Percentiles rank a stretch among this genome's conserved stretches.
Evolutionary conservation across 805 yeast species (phyloP).

Genomic region (Pichia thaimueangensis): DNA sequence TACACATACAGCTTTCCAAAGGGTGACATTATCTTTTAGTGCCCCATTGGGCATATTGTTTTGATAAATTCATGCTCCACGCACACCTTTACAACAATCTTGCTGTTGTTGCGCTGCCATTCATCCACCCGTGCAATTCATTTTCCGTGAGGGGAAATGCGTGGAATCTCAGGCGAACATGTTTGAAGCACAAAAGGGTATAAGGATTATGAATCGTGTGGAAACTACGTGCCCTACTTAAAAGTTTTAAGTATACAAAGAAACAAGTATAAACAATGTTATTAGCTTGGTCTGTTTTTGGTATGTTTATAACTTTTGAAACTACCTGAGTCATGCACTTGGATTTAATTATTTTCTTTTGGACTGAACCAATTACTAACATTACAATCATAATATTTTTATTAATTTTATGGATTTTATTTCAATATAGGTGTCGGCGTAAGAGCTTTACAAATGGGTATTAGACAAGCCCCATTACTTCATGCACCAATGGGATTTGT

Average conservation of each 20-base stretch:
- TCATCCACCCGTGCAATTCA: background rate
- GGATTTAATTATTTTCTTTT: no score
- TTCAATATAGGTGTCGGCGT: constrained; percentile 31
- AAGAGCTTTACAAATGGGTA: constrained; percentile 40
- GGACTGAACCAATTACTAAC: background rate
- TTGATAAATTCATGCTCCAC: background rate
- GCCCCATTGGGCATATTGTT: no score
- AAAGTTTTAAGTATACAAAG: constrained; percentile 12
- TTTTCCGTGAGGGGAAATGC: background rate
- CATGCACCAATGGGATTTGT: constrained; percentile 36
- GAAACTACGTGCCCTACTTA: constrained; percentile 7
- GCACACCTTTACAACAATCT: no score
- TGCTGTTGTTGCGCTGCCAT: background rate
- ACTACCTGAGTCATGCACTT: no score
- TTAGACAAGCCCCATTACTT: constrained; percentile 35
- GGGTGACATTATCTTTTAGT: background rate
- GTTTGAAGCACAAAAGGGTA: background rate
- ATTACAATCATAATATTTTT: background rate
- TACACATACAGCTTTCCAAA: no score
- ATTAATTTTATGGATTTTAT: background rate
- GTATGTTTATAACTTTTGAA: constrained; percentile 18
- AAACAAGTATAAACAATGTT: constrained; percentile 14
- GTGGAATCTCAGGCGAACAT: background rate
- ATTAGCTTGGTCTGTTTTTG: constrained; percentile 35
- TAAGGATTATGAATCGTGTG: no score